Evolutionary conservation across 495 filamentous ascomycete genomes (phyloP), one percentile per base, ranked within the genome.

Genomic region (Neurospora cerealis): DNA sequence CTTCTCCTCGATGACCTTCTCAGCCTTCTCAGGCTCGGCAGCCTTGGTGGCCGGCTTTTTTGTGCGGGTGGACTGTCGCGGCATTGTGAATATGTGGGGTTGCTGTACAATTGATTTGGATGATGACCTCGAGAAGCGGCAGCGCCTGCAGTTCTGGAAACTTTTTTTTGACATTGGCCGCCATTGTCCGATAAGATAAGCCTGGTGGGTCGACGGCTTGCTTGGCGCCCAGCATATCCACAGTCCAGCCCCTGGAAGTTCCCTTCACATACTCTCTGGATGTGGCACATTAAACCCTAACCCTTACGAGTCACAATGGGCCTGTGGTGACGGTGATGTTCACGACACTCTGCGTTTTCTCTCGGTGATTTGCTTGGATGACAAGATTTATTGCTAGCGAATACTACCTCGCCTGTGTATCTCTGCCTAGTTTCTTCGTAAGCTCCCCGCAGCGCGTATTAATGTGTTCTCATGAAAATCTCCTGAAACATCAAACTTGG

Each of bases 1-100:
- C 79, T 90, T 87, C 75, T 92, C 88, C 71, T 88, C 87, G 71
- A 37, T n/a, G 71, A 74, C 41, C 73, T 76, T 78, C 19, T 73
- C 69, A 41, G 62, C 60, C 71, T 72, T 73, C 42, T 73, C 62
- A 69, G 60, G 71, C 72, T 73, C 38, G 40, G 28, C 42, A 24
- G 69, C 40, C 74, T 78, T 77, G 73, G 79, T 80, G 46, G 73
- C 79, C 79, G 79, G 79, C 9, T 71, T 78, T 76, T 48, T 70
- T 69, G 72, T 71, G 71, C 48, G 70, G 75, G 74, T 73, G 73
- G 77, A 72, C 54, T 66, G 54, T 66, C 54, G 54, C 15, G 54
- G 54, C 54, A 66, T 66, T 66, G 54, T 34, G 28, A 62, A 34
- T 66, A 36, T 66, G 54, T 66, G 54, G 54, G 54, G 54, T 66